phyloP scores from a whole-genome alignment of 2,329 filamentous ascomycete species.

The Xylariales sp. region DNA sequence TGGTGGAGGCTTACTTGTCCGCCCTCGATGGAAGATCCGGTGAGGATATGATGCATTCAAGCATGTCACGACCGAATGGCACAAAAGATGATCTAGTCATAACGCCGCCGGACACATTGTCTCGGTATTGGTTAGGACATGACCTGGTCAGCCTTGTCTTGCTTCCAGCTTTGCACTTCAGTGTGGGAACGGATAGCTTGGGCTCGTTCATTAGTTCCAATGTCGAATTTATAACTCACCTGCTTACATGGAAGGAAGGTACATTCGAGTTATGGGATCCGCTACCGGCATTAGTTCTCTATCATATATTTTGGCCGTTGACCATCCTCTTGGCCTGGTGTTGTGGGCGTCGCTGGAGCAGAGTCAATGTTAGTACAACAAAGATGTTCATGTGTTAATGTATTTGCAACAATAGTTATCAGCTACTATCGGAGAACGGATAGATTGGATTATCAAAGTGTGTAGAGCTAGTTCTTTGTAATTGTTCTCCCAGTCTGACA shows the following conservation, averaged over 20 bases:
- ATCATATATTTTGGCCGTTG: slow-evolving; percentile 51
- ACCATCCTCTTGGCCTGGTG: slow-evolving; percentile 42
- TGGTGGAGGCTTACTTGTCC: slow-evolving; percentile 50
- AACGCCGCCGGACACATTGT: slow-evolving; percentile 18
- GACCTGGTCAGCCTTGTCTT: slow-evolving; percentile 53
- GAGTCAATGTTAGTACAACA: slow-evolving; percentile 63
- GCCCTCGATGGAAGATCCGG: slow-evolving; percentile 24
- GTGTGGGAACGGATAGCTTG: slow-evolving; percentile 18
- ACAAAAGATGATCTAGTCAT: slow-evolving; percentile 1
- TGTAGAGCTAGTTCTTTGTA: too few relatives aligned
- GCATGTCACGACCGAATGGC: neutral
- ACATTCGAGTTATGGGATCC: slow-evolving; percentile 52
- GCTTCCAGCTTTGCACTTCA: slow-evolving; percentile 34
- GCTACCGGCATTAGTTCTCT: slow-evolving; percentile 51
- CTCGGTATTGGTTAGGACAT: slow-evolving; percentile 63
- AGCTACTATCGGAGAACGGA: too few relatives aligned
- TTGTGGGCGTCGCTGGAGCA: slow-evolving; percentile 51
- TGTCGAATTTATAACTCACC: slow-evolving; percentile 29
- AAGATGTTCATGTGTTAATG: slow-evolving; percentile 27
- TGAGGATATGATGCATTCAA: neutral
- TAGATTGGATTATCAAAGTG: too few relatives aligned
- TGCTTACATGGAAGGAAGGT: slow-evolving; percentile 50
- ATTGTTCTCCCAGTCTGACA: too few relatives aligned
- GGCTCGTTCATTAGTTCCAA: slow-evolving; percentile 18
- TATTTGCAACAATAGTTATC: too few relatives aligned